Percentiles rank a stretch among this genome's conserved stretches.
These are phyloP conservation scores for Gossypium schwendimanii DNA, from an alignment of 441 rosid species.

Conservation along the genomic window DNA sequence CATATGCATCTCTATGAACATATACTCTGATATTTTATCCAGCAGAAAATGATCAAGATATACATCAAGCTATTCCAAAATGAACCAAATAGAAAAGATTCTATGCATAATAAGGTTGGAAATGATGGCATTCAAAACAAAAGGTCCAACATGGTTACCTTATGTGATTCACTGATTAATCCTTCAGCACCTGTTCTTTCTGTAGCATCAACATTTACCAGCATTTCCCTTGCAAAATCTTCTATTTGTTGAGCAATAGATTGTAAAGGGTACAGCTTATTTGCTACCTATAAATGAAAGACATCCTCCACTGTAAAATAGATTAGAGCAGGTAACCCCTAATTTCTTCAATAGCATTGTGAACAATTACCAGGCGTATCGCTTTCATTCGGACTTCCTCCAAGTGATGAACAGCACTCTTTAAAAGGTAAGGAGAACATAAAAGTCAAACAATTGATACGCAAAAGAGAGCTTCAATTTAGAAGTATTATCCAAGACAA, in stretches of 20 bases:
- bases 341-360: slow-evolving; percentile 20
- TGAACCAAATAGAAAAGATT: not conserved
- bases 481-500: slow-evolving; percentile 5
- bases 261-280: slow-evolving; percentile 81
- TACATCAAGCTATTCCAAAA: slow-evolving; percentile 8
- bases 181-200: slow-evolving; percentile 46
- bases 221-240: slow-evolving; percentile 68
- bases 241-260: slow-evolving; percentile 78
- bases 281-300: slow-evolving; percentile 69
- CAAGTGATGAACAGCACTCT: slow-evolving; percentile 91
- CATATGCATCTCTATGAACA: not conserved
- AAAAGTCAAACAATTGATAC: slow-evolving; percentile 17
- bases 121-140: slow-evolving; percentile 2
- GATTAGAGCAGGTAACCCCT: slow-evolving; percentile 15
- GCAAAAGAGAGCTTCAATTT: not conserved
- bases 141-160: slow-evolving; percentile 41
- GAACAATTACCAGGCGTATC: slow-evolving; percentile 70
- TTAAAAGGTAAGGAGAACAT: slow-evolving; percentile 23
- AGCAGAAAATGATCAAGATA: not conserved
- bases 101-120: not conserved
- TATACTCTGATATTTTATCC: not conserved
- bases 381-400: slow-evolving; percentile 99
- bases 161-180: slow-evolving; percentile 32
- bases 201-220: slow-evolving; percentile 37
- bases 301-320: slow-evolving; percentile 20